Percentiles rank a stretch among this genome's conserved stretches.
These are phyloP conservation scores for Opeltia flavorubescens DNA, from an alignment of 495 filamentous ascomycete species.

Conservation along the genomic window DNA sequence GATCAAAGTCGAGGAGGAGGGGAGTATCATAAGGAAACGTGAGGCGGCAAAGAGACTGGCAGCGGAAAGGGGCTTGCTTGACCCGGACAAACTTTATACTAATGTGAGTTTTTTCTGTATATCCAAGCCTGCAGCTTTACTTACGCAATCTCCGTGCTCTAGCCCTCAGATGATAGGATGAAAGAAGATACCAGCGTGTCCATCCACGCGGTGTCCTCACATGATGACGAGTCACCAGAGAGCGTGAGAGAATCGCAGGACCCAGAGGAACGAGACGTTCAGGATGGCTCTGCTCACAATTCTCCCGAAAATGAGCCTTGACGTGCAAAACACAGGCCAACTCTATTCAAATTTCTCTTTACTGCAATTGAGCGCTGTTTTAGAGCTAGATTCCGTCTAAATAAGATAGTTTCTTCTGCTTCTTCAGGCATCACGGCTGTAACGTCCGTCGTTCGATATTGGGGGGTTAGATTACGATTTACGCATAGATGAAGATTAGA, in stretches of 20 bases:
- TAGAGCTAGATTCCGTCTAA: too few relatives aligned
- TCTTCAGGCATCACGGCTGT: too few relatives aligned
- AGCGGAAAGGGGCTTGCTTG: constrained; percentile 48
- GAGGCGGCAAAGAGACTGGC: constrained; percentile 61
- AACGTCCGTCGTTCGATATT: too few relatives aligned
- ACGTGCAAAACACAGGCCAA: neutral
- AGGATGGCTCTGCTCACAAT: neutral
- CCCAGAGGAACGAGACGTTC: neutral
- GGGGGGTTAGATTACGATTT: too few relatives aligned
- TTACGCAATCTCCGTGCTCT: too few relatives aligned
- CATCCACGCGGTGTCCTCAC: neutral
- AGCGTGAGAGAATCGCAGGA: neutral
- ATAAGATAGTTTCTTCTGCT: too few relatives aligned
- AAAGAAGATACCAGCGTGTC: neutral
- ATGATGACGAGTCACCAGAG: neutral
- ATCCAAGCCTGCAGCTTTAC: too few relatives aligned
- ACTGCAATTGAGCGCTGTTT: too few relatives aligned
- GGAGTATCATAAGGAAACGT: constrained; percentile 52
- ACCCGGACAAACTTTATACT: constrained; percentile 1
- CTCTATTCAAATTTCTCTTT: too few relatives aligned
- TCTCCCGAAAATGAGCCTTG: neutral
- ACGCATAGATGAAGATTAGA: too few relatives aligned
- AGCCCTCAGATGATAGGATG: neutral
- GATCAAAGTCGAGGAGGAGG: constrained; percentile 52
- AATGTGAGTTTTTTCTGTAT: neutral